Evolutionary conservation across 768 basidiomycete genomes (phyloP), one percentile per base, ranked within the genome.

Genomic region (Hebeloma cylindrosporum): DNA sequence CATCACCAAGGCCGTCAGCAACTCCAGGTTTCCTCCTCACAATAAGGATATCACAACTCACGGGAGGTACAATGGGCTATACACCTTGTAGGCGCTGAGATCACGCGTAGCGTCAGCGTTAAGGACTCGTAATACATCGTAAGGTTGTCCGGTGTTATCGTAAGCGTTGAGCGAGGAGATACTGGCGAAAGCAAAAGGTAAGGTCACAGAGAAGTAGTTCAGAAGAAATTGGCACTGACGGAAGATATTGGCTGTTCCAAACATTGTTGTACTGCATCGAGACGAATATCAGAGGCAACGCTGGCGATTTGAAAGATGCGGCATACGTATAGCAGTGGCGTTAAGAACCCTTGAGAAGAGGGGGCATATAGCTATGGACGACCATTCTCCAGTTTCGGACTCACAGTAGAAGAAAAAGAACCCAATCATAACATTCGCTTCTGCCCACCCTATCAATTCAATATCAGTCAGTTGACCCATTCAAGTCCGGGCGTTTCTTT

Each of bases 341-440:
- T 70, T 31, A 80, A 60, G 52, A 77, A 71, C 76, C 70, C 72
- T 76, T 14, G 37, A 38, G 8, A 45, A 48, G 27, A 38, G 35
- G 31, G n/a, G 41, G 36, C 7, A 26, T 48, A 28, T 16, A 33
- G 29, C 37, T 37, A 16, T 22, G 11, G 21, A 5, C 13, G 22
- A 39, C 16, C 27, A 21, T 26, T 25, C 11, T 21, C 23, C 8
- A 21, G 26, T 8, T 7, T 23, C n/a, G 26, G 17, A 59, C 70
- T 59, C 44, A 78, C 82, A 89, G 59, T 81, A 83, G 59, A 88
- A 78, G 52, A 83, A 61, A 32, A 82, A 62, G 54, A 88, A 81
- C 7, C 82, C 79, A 26, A 69, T 63, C 43, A 78, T 69, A 21
- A 88, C 70, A 60, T 88, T 88, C 4, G 81, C 85, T 57, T 84